A percentile compares a stretch with the other conserved stretches of the same genome.
These are phyloP conservation scores for Saccharomycopsis capsularis DNA, from an alignment of 805 yeast species.

Conservation along the genomic window DNA sequence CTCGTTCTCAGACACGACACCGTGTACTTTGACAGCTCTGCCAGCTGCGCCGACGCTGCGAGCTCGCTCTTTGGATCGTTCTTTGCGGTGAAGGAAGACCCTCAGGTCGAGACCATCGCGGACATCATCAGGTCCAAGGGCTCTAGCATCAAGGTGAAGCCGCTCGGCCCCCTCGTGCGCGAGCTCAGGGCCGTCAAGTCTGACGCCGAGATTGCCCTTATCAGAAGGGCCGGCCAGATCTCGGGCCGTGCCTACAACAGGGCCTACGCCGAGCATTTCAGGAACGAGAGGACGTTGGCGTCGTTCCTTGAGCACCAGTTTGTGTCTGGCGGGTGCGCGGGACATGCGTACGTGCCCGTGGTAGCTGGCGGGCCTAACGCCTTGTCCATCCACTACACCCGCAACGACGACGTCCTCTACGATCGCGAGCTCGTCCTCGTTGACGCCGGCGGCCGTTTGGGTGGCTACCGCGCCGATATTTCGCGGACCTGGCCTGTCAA, in stretches of 20 bases:
- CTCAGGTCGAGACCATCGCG: slow-evolving; percentile 27
- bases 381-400: slow-evolving; percentile 84
- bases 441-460: slow-evolving; percentile 91
- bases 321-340: slow-evolving; percentile 81
- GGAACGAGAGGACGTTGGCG: slow-evolving; percentile 70
- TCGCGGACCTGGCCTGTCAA: slow-evolving; percentile 94
- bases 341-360: slow-evolving; percentile 88
- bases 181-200: slow-evolving; percentile 66
- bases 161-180: slow-evolving; percentile 39
- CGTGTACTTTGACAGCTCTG: slow-evolving; percentile 45
- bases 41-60: neutral
- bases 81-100: slow-evolving; percentile 22
- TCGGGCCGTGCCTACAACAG: slow-evolving; percentile 79
- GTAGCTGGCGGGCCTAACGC: slow-evolving; percentile 93
- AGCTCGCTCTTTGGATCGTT: slow-evolving; percentile 9
- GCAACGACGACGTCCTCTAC: slow-evolving; percentile 77
- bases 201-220: slow-evolving; percentile 62
- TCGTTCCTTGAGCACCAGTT: slow-evolving; percentile 79
- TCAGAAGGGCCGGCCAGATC: slow-evolving; percentile 78
- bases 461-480: slow-evolving; percentile 94
- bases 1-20: slow-evolving; percentile 42
- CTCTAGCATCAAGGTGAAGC: slow-evolving; percentile 33
- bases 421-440: slow-evolving; percentile 80
- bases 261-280: slow-evolving; percentile 64
- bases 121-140: slow-evolving; percentile 26